Percentiles rank a stretch among this genome's conserved stretches.
These are phyloP conservation scores for Keqinozyma sinolaborantium DNA, from an alignment of 1,139 yeast species.

Conservation along the genomic window DNA sequence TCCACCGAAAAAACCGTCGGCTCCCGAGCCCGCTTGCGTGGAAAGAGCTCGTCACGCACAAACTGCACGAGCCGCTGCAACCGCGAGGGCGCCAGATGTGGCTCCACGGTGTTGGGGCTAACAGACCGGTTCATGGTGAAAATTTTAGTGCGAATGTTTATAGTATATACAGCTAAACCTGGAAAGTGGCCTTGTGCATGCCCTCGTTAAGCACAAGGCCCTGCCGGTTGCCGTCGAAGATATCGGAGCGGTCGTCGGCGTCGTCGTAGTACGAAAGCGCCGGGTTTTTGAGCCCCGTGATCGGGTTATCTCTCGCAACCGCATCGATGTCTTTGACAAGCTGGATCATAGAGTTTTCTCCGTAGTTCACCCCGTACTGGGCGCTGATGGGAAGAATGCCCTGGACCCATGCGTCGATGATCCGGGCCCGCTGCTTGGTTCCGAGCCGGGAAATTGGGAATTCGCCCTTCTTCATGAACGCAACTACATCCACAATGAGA, in stretches of 20 bases:
- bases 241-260: slow-evolving; percentile 20
- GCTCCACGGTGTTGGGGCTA: slow-evolving; percentile 12
- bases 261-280: slow-evolving; percentile 40
- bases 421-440: slow-evolving; percentile 70
- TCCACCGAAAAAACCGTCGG: neutral
- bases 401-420: slow-evolving; percentile 56
- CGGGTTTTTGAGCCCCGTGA: slow-evolving; percentile 43
- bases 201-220: slow-evolving; percentile 24
- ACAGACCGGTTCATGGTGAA: slow-evolving; percentile 8
- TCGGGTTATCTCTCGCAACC: slow-evolving; percentile 37
- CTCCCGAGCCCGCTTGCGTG: neutral
- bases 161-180: slow-evolving; percentile 7
- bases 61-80: neutral
- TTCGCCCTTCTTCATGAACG: slow-evolving; percentile 65
- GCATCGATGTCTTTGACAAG: slow-evolving; percentile 49
- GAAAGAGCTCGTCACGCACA: neutral
- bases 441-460: slow-evolving; percentile 72
- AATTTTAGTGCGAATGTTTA: too few relatives aligned
- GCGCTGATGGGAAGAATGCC: slow-evolving; percentile 44
- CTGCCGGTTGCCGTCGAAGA: slow-evolving; percentile 28
- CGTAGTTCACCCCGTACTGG: slow-evolving; percentile 54
- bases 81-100: neutral
- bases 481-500: slow-evolving; percentile 79
- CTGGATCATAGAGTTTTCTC: slow-evolving; percentile 61
- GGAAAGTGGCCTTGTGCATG: slow-evolving; percentile 9